phyloP scores from a whole-genome alignment of 352 stramenopile genomes.

The Pseudoperonospora humuli region DNA sequence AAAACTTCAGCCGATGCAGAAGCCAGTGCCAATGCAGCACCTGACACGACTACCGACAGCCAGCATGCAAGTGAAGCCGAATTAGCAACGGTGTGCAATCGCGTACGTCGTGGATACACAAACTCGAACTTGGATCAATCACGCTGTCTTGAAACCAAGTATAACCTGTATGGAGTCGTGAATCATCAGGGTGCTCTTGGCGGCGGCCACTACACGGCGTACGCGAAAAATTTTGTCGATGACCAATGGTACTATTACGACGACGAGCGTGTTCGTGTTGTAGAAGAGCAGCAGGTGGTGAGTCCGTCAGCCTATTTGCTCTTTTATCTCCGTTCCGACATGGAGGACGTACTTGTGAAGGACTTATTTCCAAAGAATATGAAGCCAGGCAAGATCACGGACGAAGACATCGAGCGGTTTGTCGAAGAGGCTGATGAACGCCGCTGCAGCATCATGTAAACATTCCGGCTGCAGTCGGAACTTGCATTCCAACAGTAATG shows the following conservation, averaged over 20 bases:
- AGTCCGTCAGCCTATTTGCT: slow-evolving; percentile 86
- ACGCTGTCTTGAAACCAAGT: slow-evolving; percentile 79
- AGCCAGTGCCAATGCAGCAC: slow-evolving; percentile 1
- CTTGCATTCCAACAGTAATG: slow-evolving; percentile 1
- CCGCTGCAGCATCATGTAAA: slow-evolving; percentile 81
- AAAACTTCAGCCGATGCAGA: slow-evolving; percentile 10
- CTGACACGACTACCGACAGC: slow-evolving; percentile 16
- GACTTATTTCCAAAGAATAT: slow-evolving; percentile 84
- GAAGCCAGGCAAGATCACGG: slow-evolving; percentile 77
- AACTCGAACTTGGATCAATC: slow-evolving; percentile 87
- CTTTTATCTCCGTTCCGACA: slow-evolving; percentile 89
- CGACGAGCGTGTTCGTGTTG: slow-evolving; percentile 78
- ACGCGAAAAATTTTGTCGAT: slow-evolving; percentile 84
- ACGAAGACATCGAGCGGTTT: slow-evolving; percentile 85
- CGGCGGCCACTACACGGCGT: slow-evolving; percentile 83
- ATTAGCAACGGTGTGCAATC: slow-evolving; percentile 45
- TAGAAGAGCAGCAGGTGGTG: slow-evolving; percentile 83
- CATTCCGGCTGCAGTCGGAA: not conserved
- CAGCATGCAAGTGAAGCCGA: slow-evolving; percentile 17
- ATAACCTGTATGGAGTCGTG: slow-evolving; percentile 84
- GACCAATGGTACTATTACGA: slow-evolving; percentile 90
- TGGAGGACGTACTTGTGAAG: slow-evolving; percentile 72
- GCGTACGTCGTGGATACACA: slow-evolving; percentile 73
- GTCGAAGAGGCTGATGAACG: slow-evolving; percentile 78
- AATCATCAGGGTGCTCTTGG: slow-evolving; percentile 85